Base-by-base conservation (phyloP, 177 flowering plant genomes). In the Telopea speciosissima region DNA sequence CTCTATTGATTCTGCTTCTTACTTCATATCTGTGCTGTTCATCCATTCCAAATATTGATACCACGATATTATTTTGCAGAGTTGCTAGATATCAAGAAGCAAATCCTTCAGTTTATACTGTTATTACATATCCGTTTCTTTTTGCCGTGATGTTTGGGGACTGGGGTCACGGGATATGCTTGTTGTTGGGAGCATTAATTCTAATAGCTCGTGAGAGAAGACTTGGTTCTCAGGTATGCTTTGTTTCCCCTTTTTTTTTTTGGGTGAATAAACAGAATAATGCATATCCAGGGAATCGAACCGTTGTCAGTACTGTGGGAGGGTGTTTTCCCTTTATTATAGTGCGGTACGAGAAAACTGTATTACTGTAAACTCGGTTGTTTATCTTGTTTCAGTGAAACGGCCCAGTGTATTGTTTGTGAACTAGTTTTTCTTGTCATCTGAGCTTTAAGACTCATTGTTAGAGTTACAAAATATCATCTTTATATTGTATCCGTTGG, bases 81-180 rank as follows among this genome's bases (percentile, higher is more conserved):
- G 88, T 92, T 78, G 97, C 97, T 72, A 88, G 85, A 79, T 95
- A 95, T 73, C 90, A 87, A 80, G 99, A 95, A 83, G 98, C 96
- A 76, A 95, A 95, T 83, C 99, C 99, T 68, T 90, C 96, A 62
- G 96, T 95, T 68, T 95, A 91, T 81, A 85, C 99, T 68, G 75
- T 82, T 49, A 76, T 95, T 70, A 93, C 98, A 61, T 95, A 91
- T 85, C 99, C 99, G 19, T 95, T 95, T 83, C 93, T 95, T 76
- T 95, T 95, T 83, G 99, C 99, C 52, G 99, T 95, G 77, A 95
- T 95, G 99, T 95, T 95, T 85, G 99, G 99, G 68, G 99, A 95
- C 73, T 95, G 99, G 99, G 99, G 99, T 74, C 99, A 95, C 82
- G 99, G 99, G 70, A 83, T 95, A 73, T 95, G 99, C 85, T 80